Evolutionary conservation across 495 filamentous ascomycete genomes (phyloP), one percentile per base, ranked within the genome.

Genomic region (Hyaloscypha bicolor): DNA sequence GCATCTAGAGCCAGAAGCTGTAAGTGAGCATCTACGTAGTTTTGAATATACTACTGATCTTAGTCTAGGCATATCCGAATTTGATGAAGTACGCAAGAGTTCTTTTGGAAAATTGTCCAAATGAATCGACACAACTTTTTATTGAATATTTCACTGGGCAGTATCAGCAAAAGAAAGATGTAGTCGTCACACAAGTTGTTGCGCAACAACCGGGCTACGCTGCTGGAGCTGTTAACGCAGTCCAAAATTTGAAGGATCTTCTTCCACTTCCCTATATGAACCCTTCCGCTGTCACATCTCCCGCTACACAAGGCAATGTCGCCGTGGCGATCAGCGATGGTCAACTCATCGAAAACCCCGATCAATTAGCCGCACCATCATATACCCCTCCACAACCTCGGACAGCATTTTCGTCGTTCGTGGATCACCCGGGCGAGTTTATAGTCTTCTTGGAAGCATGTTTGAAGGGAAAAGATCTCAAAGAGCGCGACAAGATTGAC

Each of bases 21-120:
- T 94, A 77, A 73, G 88, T 81, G 25, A 29, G 2, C 19, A 33
- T 14, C 21, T 33, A 14, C 31, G 19, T 48, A 60, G 55, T 55
- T 12, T 69, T 21, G 4, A 21, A 45, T 33, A 31, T 57, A 56
- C 25, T 39, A 48, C 68, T 70, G 21, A 70, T 22, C 33, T 52
- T 52, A 6, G 31, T 19, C 29, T 66, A 95, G 89, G 91, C 93
- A 14, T 97, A 97, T 75, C 81, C 86, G 29, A 96, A 92, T 72
- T 79, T 98, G 37, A 97, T 97, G 92, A 97, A 93, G 71, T 98
- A 98, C 72, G 93, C 94, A 3, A 88, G 93, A 21, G 93, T 97
- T 0, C 80, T 99, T 4, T 82, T 99, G 32, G 88, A 93, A 65
- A 86, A 98, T 77, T 95, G 93, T 71, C 88, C 93, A 5, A 79